Conservation (phyloP, 2,329 filamentous ascomycete genomes). For the Xylariaceae sp. region DNA sequence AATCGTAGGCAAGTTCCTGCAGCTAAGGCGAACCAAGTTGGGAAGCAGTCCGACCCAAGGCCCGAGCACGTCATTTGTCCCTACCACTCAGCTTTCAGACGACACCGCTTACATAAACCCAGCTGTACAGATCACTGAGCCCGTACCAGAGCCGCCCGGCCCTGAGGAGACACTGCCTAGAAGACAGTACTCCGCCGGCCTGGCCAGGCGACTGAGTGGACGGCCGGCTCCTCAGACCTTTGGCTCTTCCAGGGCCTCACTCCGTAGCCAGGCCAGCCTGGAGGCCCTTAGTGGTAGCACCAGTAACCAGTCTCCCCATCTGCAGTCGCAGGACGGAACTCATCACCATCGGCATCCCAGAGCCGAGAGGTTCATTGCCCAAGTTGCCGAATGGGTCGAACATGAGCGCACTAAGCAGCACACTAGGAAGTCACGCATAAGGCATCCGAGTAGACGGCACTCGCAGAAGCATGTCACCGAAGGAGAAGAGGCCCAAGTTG, state of each 20-base stretch:
- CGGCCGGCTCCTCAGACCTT: slow-evolving; percentile 28
- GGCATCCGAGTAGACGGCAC: slow-evolving; percentile 33
- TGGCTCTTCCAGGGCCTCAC: slow-evolving; percentile 38
- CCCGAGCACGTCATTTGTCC: neutral
- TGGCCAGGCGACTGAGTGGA: slow-evolving; percentile 38
- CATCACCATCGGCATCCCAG: slow-evolving; percentile 25
- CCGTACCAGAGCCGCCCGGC: slow-evolving; percentile 25
- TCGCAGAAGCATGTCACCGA: slow-evolving; percentile 26
- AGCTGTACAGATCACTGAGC: slow-evolving; percentile 55
- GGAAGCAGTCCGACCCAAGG: too few relatives aligned
- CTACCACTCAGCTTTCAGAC: neutral
- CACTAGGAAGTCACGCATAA: slow-evolving; percentile 41
- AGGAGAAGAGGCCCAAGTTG: slow-evolving; percentile 10
- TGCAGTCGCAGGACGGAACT: slow-evolving; percentile 15
- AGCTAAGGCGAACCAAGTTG: too few relatives aligned
- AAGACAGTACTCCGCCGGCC: slow-evolving; percentile 37
- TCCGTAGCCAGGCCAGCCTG: slow-evolving; percentile 29
- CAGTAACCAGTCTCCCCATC: slow-evolving; percentile 18
- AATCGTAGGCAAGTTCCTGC: too few relatives aligned
- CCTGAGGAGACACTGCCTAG: slow-evolving; percentile 30
- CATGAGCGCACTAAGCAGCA: slow-evolving; percentile 65
- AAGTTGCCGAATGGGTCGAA: slow-evolving; percentile 78
- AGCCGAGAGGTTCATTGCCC: slow-evolving; percentile 55
- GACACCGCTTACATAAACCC: slow-evolving; percentile 11
- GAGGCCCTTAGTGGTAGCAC: slow-evolving; percentile 23